A percentile compares a stretch with the other conserved stretches of the same genome.
Evolutionary conservation across 306 rosid genomes (phyloP).

Genomic region (Corylus heterophylla): DNA sequence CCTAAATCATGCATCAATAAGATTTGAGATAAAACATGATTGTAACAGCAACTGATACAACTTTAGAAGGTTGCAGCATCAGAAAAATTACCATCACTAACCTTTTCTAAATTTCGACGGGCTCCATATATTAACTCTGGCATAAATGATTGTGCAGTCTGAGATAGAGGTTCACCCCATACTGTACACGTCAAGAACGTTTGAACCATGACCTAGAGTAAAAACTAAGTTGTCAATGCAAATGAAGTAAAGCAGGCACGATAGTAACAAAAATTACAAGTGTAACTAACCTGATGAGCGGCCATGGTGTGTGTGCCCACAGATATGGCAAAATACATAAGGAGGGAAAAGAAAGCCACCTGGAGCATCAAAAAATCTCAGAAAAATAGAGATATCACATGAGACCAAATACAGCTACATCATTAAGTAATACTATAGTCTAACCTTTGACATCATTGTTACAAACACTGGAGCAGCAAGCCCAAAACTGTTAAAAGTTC

Average conservation of each 20-base stretch:
- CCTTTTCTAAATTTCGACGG: constrained; percentile 68
- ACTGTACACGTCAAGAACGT: constrained; percentile 73
- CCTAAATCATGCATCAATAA: neutral
- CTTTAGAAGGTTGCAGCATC: neutral
- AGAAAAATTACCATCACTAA: constrained; percentile 24
- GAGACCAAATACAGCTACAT: constrained; percentile 17
- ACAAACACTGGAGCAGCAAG: constrained; percentile 84
- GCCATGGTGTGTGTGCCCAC: constrained; percentile 90
- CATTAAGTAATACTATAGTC: constrained; percentile 15
- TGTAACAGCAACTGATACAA: neutral
- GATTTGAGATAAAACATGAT: neutral
- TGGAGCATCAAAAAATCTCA: constrained; percentile 28
- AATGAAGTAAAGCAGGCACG: constrained; percentile 24
- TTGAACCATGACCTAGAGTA: constrained; percentile 87
- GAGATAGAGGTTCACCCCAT: constrained; percentile 98
- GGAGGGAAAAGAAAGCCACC: constrained; percentile 89
- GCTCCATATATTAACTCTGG: constrained; percentile 77
- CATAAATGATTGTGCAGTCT: constrained; percentile 96
- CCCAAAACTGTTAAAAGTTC: constrained; percentile 57
- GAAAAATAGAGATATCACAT: neutral
- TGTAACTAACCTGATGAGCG: constrained; percentile 80
- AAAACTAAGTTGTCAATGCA: constrained; percentile 28
- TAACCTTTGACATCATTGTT: constrained; percentile 83
- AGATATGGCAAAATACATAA: constrained; percentile 76
- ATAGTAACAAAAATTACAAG: constrained; percentile 12